Base-by-base conservation (phyloP, 2,329 filamentous ascomycete genomes). In the Coleophoma cylindrospora region DNA sequence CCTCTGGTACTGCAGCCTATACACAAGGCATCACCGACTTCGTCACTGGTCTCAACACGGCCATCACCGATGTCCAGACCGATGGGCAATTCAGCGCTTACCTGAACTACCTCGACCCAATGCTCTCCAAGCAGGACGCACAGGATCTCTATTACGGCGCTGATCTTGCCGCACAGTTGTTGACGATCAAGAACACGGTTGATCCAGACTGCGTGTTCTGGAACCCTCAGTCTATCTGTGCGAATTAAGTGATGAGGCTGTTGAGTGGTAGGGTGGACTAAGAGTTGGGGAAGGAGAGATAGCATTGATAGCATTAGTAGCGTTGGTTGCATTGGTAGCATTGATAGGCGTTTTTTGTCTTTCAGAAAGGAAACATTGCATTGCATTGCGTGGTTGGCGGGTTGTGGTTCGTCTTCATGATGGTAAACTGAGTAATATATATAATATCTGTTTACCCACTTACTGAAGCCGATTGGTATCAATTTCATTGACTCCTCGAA, bases 91-190 rank as follows among this genome's bases (percentile, higher is more conserved):
- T 63, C 38, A 47, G 33, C 3, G 55, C 33, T 2, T 63, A 62
- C 49, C 38, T 58, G 3, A 63, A 63, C 47, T 63, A 61, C 47
- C 43, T 62, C 11, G 61, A 63, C 45, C 53, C 59, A 1, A 43
- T 50, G 22, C 41, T 60, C 34, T 49, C 19, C 3, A 40, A 55
- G 1, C 8, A 15, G 6, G 22, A 44, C 14, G 61, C 58, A 2
- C 52, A 51, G 6, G 33, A 43, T 17, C n/a, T 49, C 46, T 61
- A 63, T 47, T 62, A 61, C 52, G 58, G 58, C n/a, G 32, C 41
- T 7, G 33, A 27, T 9, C 57, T 59, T 40, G 60, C 56, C 38
- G 51, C 52, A 46, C 51, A 45, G 15, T 45, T 60, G 40, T 40
- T 60, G 32, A 45, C 36, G 8, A 53, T 63, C 15, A 62, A 62